Evolutionary conservation across 2,329 filamentous ascomycete species (phyloP), one percentile per base, ranked within the genome.

Genomic region (Xylaria hypoxylon): DNA sequence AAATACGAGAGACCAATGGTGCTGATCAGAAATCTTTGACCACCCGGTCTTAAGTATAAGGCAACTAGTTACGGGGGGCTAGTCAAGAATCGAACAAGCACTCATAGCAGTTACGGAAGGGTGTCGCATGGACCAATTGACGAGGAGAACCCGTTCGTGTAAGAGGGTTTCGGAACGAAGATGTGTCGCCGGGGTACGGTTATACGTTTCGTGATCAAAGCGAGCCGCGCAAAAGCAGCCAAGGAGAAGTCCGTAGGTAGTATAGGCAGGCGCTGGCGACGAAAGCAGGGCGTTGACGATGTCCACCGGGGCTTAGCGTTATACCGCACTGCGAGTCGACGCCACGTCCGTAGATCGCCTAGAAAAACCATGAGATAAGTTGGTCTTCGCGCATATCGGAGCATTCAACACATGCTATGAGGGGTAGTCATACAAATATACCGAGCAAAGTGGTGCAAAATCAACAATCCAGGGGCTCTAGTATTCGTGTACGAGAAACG

Each of bases 31-130:
- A n/a, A 35, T 15, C 6, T n/a, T 48, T 35, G 42, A 35, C 35
- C 47, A 55, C 59, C 55, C 48, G 48, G 28, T 63, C 59, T 51
- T 33, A 33, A 24, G 38, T 22, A 55, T 28, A 52, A 42, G 38
- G 28, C 33, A 59, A 53, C 40, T 50, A 50, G 45, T 51, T 60
- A 48, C 19, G 19, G 3, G 26, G 26, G 61, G 48, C 48, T 62
- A 57, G 35, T 58, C 47, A 56, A 68, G 8, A 42, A 53, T 45
- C 33, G 33, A 59, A 48, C n/a, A 55, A 35, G 52, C 42, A 48
- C 56, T 65, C 66, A 65, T 68, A 51, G 31, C 55, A 63, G 22
- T 62, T 61, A 45, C 31, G n/a, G 33, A 47, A 57, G 35, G 55
- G 24, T 17, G 42, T 61, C 56, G 65, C 24, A 47, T 58, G 19